A percentile compares a stretch with the other conserved stretches of the same genome.
Evolutionary conservation across 1,139 yeast genomes (phyloP).

Genomic region (Taphrina populina): DNA sequence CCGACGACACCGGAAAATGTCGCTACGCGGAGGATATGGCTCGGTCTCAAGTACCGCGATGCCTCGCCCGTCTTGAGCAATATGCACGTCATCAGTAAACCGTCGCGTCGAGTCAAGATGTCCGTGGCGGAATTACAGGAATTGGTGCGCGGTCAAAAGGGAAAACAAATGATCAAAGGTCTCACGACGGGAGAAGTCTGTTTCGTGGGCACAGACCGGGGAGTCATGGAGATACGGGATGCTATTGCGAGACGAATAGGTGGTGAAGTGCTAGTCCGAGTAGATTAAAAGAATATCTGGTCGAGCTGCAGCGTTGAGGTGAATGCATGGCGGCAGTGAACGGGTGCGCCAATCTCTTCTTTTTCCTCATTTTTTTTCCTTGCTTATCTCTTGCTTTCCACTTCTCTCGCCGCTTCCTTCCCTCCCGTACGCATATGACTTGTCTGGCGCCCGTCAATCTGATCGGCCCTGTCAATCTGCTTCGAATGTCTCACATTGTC

Average conservation of each 20-base stretch:
- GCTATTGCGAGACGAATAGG: slow-evolving; percentile 72
- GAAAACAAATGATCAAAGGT: slow-evolving; percentile 73
- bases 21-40: slow-evolving; percentile 83
- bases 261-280: slow-evolving; percentile 82
- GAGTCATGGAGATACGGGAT: slow-evolving; percentile 73
- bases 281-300: no score
- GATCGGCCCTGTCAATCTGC: no score
- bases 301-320: no score
- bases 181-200: slow-evolving; percentile 83
- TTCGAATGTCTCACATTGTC: no score
- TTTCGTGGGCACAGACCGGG: slow-evolving; percentile 59
- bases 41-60: slow-evolving; percentile 83
- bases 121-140: slow-evolving; percentile 63
- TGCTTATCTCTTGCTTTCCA: no score
- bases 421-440: no score
- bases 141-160: slow-evolving; percentile 72
- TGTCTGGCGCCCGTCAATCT: no score
- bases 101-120: slow-evolving; percentile 72
- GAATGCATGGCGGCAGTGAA: no score
- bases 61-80: slow-evolving; percentile 72
- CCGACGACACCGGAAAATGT: slow-evolving; percentile 89
- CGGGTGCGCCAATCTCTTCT: no score
- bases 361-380: no score
- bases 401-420: no score
- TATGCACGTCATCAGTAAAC: slow-evolving; percentile 75